phyloP scores from a whole-genome alignment of 768 basidiomycete genomes.

The Boletus patriciae region DNA sequence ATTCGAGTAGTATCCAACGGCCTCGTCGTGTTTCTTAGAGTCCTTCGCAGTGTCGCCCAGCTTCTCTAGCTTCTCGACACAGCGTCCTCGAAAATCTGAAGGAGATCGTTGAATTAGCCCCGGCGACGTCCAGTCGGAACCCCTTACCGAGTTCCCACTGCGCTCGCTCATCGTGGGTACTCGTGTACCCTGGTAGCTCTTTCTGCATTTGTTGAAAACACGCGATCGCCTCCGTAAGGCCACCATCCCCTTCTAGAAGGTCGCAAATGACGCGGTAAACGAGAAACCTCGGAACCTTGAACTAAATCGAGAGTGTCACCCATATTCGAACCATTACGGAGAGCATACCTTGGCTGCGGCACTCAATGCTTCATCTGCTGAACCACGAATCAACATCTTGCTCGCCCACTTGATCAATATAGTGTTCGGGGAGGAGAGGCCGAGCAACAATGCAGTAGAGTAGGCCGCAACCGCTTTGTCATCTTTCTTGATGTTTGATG shows the following conservation, averaged over 20 bases:
- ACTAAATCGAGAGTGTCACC: background rate
- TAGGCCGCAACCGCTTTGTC: background rate
- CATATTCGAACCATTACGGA: background rate
- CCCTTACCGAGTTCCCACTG: background rate
- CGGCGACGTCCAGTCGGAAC: background rate
- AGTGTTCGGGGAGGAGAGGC: background rate
- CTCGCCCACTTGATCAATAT: constrained; percentile 1
- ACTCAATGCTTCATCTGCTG: background rate
- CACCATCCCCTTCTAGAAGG: background rate
- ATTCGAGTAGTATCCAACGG: background rate
- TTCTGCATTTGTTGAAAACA: too few species aligned
- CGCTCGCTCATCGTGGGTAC: too few species aligned
- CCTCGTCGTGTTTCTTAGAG: background rate
- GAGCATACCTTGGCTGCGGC: background rate
- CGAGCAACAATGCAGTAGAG: background rate
- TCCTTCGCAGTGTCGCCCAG: background rate
- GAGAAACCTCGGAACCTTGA: background rate
- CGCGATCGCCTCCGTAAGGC: background rate
- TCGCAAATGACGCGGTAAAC: background rate
- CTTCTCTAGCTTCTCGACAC: background rate
- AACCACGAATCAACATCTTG: background rate
- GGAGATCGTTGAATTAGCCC: background rate
- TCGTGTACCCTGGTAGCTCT: too few species aligned
- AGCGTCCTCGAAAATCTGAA: constrained; percentile 1
- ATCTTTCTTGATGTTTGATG: background rate